Percentiles rank a stretch among this genome's conserved stretches.
These are phyloP conservation scores for Rhodotorula graminis DNA, from an alignment of 768 basidiomycete species.

Conservation along the genomic window DNA sequence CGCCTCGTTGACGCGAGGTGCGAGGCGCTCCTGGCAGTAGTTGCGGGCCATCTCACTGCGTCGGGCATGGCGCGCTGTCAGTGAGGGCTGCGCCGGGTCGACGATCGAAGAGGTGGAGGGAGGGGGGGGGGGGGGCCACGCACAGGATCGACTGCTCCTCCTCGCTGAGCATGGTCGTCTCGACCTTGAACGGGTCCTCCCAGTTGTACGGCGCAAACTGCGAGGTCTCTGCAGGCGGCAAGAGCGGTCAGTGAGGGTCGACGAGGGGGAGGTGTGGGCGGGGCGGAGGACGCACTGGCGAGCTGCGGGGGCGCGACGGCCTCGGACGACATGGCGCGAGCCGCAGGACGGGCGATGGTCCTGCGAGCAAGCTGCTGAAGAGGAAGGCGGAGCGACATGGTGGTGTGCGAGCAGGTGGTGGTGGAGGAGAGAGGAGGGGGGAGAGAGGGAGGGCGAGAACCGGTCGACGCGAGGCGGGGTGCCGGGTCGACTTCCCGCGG, in stretches of 20 bases:
- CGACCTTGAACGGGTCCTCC: conserved; percentile 71
- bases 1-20: conserved; percentile 80
- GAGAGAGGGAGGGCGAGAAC: background rate
- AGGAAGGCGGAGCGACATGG: background rate
- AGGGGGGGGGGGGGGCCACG: background rate
- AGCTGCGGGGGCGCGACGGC: conserved; percentile 17
- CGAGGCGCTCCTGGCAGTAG: conserved; percentile 64
- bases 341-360: background rate
- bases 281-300: conserved; percentile 10
- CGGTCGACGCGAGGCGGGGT: too few relatives aligned
- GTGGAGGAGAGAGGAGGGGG: background rate
- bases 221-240: conserved; percentile 3
- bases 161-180: conserved; percentile 68
- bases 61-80: background rate
- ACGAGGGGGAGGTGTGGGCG: background rate
- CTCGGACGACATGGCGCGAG: conserved; percentile 8
- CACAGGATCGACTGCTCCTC: conserved; percentile 87
- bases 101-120: background rate
- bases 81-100: background rate
- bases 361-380: background rate
- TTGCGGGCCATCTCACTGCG: conserved; percentile 38
- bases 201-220: conserved; percentile 48
- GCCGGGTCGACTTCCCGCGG: too few relatives aligned
- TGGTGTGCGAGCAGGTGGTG: background rate
- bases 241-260: background rate